These are phyloP conservation scores for Aspergillus indologenus DNA, from an alignment of 495 filamentous ascomycete species.

Conservation along the genomic window DNA sequence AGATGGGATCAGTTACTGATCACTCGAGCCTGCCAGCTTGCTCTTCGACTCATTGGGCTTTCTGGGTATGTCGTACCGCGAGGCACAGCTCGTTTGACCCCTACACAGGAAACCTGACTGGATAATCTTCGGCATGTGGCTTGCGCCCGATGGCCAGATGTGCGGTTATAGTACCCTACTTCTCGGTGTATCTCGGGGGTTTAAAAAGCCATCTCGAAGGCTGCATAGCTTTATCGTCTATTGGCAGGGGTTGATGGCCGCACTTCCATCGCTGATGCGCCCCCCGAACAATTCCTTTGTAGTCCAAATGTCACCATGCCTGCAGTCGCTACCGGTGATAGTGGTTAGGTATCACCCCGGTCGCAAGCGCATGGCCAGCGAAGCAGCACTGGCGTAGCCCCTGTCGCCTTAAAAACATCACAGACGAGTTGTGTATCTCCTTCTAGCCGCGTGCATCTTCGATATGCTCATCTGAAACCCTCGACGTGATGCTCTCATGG, in stretches of 20 bases:
- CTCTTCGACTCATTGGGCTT: background rate
- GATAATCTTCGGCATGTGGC: background rate
- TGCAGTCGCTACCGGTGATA: background rate
- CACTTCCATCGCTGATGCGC: background rate
- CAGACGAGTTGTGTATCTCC: no score
- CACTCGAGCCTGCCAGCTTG: background rate
- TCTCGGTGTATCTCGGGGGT: background rate
- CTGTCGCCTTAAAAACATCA: no score
- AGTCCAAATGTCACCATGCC: background rate
- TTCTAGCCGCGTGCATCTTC: conserved; percentile 2
- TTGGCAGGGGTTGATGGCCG: background rate
- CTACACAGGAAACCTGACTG: background rate
- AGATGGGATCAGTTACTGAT: background rate
- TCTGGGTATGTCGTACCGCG: background rate
- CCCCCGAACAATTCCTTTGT: background rate
- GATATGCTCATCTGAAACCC: conserved; percentile 13
- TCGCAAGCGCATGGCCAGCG: background rate
- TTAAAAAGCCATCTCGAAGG: background rate
- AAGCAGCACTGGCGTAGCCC: background rate
- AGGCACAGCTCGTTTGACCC: background rate
- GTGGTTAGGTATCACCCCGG: background rate
- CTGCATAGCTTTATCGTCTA: background rate
- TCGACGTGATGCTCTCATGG: background rate
- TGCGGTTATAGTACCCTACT: background rate
- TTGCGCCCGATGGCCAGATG: background rate